Base-by-base conservation (phyloP, 208 protist genomes). In the Sergeia podlipaevii region DNA sequence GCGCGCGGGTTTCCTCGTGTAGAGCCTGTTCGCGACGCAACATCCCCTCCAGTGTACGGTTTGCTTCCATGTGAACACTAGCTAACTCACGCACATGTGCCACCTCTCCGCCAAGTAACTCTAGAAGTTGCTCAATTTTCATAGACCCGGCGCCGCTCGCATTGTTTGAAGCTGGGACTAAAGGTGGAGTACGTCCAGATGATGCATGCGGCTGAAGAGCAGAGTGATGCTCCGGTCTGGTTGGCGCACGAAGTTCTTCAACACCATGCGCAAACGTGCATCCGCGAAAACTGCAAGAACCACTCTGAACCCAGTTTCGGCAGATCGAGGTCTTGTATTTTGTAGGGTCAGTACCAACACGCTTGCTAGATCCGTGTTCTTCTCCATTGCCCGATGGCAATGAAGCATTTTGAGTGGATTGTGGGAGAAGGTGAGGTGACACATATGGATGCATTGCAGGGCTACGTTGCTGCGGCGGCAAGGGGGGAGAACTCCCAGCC, bases 321-420 rank as follows among this genome's bases (percentile, higher is more conserved):
- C 84, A 92, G 42, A 94, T 91, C 15, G 70, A 85, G 10, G 82
- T 94, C 55, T 94, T 89, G 70, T 91, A 94, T 56, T 85, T 85
- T 45, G 75, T 80, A 0, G 79, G 81, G 48, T 88, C 77, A 1
- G 79, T 80, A n/a, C 81, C 78, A 2, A 70, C 45, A 28, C 74
- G 75, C 52, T 85, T 82, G n/a, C 60, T 51, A 7, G 51, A 44
- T 0, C 42, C 60, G 15, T 70, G 60, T 36, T 58, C 68, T 37
- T 72, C 56, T 30, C 65, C 48, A 24, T 83, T 66, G 15, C 70
- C 72, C 2, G 83, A 60, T 13, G 80, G 80, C 48, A 88, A 80
- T 2, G 69, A 67, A 15, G 75, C 49, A 18, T 11, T 18, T 38
- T 4, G 36, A 4, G 59, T 26, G 0, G 70, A 64, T n/a, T 69